Conservation (phyloP, 768 basidiomycete species). For the Calocybe indica region DNA sequence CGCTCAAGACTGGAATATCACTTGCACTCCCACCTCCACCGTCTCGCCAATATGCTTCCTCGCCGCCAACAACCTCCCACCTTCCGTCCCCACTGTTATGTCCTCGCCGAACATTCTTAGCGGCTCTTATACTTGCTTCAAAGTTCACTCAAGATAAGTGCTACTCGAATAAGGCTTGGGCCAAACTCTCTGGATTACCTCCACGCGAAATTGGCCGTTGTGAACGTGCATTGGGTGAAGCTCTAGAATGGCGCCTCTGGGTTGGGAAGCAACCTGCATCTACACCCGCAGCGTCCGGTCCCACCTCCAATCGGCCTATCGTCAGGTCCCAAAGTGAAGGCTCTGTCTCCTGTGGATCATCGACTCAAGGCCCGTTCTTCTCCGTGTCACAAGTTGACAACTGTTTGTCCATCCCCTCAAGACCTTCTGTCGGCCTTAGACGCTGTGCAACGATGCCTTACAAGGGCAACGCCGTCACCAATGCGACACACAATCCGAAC, state of each 20-base stretch:
- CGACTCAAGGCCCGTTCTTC: slow-evolving; percentile 17
- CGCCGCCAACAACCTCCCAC: slow-evolving; percentile 15
- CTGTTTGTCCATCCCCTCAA: neutral
- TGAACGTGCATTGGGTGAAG: slow-evolving; percentile 82
- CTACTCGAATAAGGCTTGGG: slow-evolving; percentile 93
- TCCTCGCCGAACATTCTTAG: slow-evolving; percentile 84
- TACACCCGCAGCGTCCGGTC: slow-evolving; percentile 12
- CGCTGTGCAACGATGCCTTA: slow-evolving; percentile 38
- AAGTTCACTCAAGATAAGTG: slow-evolving; percentile 94
- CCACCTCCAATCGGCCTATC: slow-evolving; percentile 28
- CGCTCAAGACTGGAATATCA: too few relatives aligned
- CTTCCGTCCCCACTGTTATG: slow-evolving; percentile 83
- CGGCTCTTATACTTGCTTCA: slow-evolving; percentile 81
- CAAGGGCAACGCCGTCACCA: slow-evolving; percentile 14
- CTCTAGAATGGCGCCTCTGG: slow-evolving; percentile 90
- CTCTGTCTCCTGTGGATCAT: slow-evolving; percentile 16
- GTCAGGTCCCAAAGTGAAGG: slow-evolving; percentile 49
- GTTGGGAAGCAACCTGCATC: slow-evolving; percentile 60
- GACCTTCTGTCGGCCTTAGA: slow-evolving; percentile 21
- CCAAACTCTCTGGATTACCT: slow-evolving; percentile 84
- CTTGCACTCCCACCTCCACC: too few relatives aligned
- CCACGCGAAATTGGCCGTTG: slow-evolving; percentile 83
- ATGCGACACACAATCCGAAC: too few relatives aligned
- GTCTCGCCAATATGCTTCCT: slow-evolving; percentile 10
- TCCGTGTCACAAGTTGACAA: slow-evolving; percentile 9